Conservation (phyloP, 2,329 filamentous ascomycete species). For the Coniella vitis region DNA sequence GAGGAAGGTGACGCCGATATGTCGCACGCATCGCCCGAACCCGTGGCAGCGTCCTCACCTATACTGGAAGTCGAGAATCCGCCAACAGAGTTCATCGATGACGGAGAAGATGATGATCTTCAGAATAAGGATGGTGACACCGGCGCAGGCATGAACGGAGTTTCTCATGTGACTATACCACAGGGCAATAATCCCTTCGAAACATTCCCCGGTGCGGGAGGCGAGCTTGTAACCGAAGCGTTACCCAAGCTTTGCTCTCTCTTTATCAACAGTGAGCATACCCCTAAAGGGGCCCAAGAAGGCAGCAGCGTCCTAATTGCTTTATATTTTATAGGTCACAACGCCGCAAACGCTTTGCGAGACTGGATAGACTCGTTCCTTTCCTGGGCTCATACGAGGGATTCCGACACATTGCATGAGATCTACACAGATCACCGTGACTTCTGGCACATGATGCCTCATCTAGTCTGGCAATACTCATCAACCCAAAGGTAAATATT, state of each 20-base stretch:
- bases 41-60: conserved; percentile 1
- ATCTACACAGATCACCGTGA: conserved; percentile 36
- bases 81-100: conserved; percentile 36
- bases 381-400: conserved; percentile 29
- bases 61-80: conserved; percentile 32
- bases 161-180: conserved; percentile 20
- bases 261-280: conserved; percentile 20
- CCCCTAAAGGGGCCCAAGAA: conserved; percentile 22
- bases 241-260: conserved; percentile 22
- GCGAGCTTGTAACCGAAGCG: conserved; percentile 24
- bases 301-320: conserved; percentile 2
- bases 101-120: conserved; percentile 24
- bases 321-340: conserved; percentile 31
- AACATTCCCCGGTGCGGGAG: conserved; percentile 39
- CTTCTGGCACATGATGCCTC: conserved; percentile 49
- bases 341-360: conserved; percentile 36
- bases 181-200: conserved; percentile 33
- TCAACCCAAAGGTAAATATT: neutral
- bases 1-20: conserved; percentile 37
- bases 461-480: conserved; percentile 33
- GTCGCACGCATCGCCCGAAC: conserved; percentile 18
- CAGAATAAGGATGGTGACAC: no score
- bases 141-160: conserved; percentile 9
- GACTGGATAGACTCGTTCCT: conserved; percentile 47
- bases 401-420: conserved; percentile 31